Percentiles rank a stretch among this genome's conserved stretches.
These are phyloP conservation scores for Schoenoplectus triqueter DNA, from an alignment of 202 grass and related monocot genomes.

Conservation along the genomic window DNA sequence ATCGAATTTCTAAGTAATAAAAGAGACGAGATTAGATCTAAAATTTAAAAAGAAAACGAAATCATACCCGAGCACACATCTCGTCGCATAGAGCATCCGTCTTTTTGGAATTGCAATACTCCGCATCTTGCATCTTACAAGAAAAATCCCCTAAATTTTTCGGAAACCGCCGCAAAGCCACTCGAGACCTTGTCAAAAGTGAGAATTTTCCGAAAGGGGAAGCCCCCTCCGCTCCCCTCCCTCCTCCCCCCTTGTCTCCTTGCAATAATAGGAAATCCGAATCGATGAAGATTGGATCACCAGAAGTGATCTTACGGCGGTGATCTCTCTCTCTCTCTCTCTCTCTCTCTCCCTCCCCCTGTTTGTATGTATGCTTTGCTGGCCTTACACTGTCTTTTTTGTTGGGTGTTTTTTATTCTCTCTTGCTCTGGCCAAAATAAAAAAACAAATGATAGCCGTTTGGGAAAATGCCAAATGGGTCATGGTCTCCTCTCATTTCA, in stretches of 20 bases:
- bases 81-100: constrained; percentile 77
- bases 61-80: constrained; percentile 68
- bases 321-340: constrained; percentile 32
- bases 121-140: constrained; percentile 58
- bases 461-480: constrained; percentile 27
- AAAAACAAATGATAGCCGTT: constrained; percentile 66
- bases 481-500: neutral
- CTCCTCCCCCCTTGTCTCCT: too few relatives aligned
- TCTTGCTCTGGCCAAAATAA: neutral
- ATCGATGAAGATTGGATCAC: constrained; percentile 18
- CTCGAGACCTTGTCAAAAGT: constrained; percentile 21
- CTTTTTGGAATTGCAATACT: constrained; percentile 85
- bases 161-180: constrained; percentile 28
- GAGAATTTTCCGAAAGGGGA: neutral
- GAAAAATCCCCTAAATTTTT: neutral
- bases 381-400: constrained; percentile 19
- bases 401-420: neutral
- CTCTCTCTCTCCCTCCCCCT: neutral
- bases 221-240: neutral
- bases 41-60: neutral
- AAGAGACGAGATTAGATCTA: constrained; percentile 55
- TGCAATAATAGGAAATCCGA: neutral
- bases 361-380: neutral
- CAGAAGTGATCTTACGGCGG: constrained; percentile 23
- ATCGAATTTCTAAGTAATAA: constrained; percentile 21